Conservation (phyloP, 1,284 basidiomycete species). For the Ceratobasidium sp. region DNA sequence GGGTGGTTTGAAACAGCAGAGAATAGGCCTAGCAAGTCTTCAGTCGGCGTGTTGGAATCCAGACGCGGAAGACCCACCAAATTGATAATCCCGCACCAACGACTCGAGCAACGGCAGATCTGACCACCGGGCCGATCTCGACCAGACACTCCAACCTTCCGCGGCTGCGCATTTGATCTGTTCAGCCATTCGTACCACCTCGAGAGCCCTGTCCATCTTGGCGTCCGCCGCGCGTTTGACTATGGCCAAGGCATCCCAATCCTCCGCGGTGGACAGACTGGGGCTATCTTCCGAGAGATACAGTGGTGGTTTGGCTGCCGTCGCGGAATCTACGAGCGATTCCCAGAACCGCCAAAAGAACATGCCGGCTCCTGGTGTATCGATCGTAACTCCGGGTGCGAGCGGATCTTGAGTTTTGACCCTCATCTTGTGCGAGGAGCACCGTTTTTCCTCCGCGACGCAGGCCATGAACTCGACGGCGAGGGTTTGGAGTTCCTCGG, state of each 20-base stretch:
- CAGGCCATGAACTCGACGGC: conserved; percentile 30
- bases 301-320: not conserved
- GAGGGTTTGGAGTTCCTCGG: conserved; percentile 13
- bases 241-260: conserved; percentile 10
- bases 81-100: conserved; percentile 13
- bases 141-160: conserved; percentile 16
- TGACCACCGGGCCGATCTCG: conserved; percentile 1
- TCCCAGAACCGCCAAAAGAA: conserved; percentile 34
- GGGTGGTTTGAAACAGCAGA: conserved; percentile 20
- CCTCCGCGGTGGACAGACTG: not conserved
- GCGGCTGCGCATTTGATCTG: conserved; percentile 15
- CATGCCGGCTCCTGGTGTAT: conserved; percentile 24
- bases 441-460: conserved; percentile 23
- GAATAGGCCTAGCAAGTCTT: conserved; percentile 3
- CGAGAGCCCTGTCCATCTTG: conserved; percentile 15
- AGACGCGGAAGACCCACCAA: conserved; percentile 2
- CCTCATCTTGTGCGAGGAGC: conserved; percentile 23
- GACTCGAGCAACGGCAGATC: conserved; percentile 28
- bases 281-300: not conserved
- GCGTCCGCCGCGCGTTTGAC: not conserved
- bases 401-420: not conserved
- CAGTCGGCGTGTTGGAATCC: not conserved
- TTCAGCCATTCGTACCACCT: conserved; percentile 13
- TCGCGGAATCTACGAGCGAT: not conserved
- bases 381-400: conserved; percentile 17